Conservation (phyloP, 2,329 filamentous ascomycete genomes). For the Fusarium sp. region DNA sequence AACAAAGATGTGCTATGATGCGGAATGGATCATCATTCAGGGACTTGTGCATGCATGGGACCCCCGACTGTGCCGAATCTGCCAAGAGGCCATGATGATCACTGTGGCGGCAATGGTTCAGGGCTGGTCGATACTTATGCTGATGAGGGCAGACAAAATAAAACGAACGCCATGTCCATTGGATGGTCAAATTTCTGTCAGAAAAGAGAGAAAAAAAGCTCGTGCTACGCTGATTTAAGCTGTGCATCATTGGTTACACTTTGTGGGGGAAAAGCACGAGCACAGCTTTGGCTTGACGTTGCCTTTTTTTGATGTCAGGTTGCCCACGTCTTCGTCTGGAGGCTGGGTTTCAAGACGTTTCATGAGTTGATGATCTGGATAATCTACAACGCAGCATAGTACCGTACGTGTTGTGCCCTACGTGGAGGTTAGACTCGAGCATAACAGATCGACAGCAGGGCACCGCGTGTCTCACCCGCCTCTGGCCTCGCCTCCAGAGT, state of each 20-base stretch:
- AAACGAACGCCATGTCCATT: background rate
- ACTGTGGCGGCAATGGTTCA: slow-evolving; percentile 29
- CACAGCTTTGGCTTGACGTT: slow-evolving; percentile 3
- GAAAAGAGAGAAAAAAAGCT: background rate
- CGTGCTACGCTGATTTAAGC: background rate
- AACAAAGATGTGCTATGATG: slow-evolving; percentile 20
- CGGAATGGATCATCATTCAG: slow-evolving; percentile 37
- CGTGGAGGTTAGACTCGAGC: slow-evolving; percentile 14
- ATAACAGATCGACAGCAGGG: slow-evolving; percentile 31
- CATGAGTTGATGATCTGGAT: slow-evolving; percentile 19
- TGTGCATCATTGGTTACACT: slow-evolving; percentile 31
- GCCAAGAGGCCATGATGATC: slow-evolving; percentile 36
- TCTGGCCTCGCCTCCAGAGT: slow-evolving; percentile 9
- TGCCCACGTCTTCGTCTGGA: slow-evolving; percentile 8
- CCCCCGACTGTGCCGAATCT: slow-evolving; percentile 29
- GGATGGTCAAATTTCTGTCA: slow-evolving; percentile 1
- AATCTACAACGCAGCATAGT: background rate
- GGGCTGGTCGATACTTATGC: slow-evolving; percentile 13
- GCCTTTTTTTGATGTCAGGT: slow-evolving; percentile 7
- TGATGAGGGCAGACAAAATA: slow-evolving; percentile 23
- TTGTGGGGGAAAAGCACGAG: slow-evolving; percentile 12
- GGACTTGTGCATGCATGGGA: slow-evolving; percentile 22
- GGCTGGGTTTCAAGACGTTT: slow-evolving; percentile 35
- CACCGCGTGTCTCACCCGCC: slow-evolving; percentile 10
- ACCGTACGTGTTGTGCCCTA: slow-evolving; percentile 5